Base-by-base conservation (phyloP, 2,329 filamentous ascomycete genomes). In the Cladosporium sp. region DNA sequence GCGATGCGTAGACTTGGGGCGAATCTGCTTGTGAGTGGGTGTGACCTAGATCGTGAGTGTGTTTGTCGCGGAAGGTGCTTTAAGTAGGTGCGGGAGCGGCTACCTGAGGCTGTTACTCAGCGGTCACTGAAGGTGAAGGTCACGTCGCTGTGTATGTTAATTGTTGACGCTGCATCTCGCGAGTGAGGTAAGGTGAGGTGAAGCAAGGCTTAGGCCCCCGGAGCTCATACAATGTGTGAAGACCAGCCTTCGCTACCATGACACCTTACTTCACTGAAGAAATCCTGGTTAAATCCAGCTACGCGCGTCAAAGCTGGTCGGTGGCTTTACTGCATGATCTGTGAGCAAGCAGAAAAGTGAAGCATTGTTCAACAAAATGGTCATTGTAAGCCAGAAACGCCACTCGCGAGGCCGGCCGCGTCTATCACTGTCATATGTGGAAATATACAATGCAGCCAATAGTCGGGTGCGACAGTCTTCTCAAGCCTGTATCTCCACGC, bases 401-500 rank as follows among this genome's bases (percentile, higher is more conserved):
- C 57, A 44, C 37, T 22, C 37, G 34, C 39, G 34, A 49, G 28
- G 51, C 59, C 36, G 44, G 49, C 60, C 42, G 47, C 37, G 45
- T 58, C 45, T 50, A 59, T 45, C 44, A 57, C 52, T 59, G 58
- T 59, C 53, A 57, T 51, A 42, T 52, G 52, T 51, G 49, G 44
- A 59, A 59, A 62, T 63, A 12, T 62, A 62, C 60, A 59, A 53
- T 40, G 44, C 49, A 37, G 42, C 32, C 57, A 37, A 47, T 47
- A 56, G 53, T 44, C 36, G 45, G 32, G 25, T 35, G 51, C 37
- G 34, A 47, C 40, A 37, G 39, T 40, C 52, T 55, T 19, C 52
- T 47, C 39, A 32, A 45, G 32, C 52, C 40, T 55, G 32, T 55
- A 55, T 55, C 28, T 24, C 52, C 52, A 19, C 40, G 39, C 52